These are phyloP conservation scores for Termitomyces sp. DNA, from an alignment of 768 basidiomycete genomes.

Conservation along the genomic window DNA sequence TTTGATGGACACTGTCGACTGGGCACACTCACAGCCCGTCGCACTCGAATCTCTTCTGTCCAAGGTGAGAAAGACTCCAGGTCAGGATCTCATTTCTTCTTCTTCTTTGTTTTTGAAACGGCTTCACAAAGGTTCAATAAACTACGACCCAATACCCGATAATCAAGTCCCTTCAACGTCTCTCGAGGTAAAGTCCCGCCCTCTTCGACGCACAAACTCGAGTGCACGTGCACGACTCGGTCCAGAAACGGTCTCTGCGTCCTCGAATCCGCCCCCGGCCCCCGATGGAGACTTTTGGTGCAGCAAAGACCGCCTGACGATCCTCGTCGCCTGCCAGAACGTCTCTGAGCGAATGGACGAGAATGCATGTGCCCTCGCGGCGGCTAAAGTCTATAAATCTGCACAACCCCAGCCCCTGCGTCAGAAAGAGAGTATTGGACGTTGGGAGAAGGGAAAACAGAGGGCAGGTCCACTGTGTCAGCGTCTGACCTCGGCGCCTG, in stretches of 20 bases:
- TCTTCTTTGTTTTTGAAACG: neutral
- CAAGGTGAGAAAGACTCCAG: constrained; percentile 3
- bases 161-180: constrained; percentile 1
- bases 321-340: constrained; percentile 28
- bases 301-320: constrained; percentile 8
- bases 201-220: constrained; percentile 5
- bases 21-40: constrained; percentile 10
- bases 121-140: neutral
- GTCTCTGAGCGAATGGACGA: constrained; percentile 29
- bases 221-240: constrained; percentile 4
- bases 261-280: constrained; percentile 8
- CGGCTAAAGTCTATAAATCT: constrained; percentile 2
- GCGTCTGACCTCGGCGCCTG: neutral
- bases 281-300: constrained; percentile 11
- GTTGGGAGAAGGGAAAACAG: constrained; percentile 10
- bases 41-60: constrained; percentile 7
- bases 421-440: neutral
- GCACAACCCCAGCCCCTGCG: neutral
- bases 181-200: neutral
- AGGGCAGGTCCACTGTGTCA: neutral
- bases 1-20: constrained; percentile 7
- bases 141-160: neutral
- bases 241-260: neutral
- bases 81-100: neutral
- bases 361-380: constrained; percentile 15